Percentiles rank a stretch among this genome's conserved stretches.
phyloP scores from a whole-genome alignment of 345 rosid genomes.

The Acer saccharum region DNA sequence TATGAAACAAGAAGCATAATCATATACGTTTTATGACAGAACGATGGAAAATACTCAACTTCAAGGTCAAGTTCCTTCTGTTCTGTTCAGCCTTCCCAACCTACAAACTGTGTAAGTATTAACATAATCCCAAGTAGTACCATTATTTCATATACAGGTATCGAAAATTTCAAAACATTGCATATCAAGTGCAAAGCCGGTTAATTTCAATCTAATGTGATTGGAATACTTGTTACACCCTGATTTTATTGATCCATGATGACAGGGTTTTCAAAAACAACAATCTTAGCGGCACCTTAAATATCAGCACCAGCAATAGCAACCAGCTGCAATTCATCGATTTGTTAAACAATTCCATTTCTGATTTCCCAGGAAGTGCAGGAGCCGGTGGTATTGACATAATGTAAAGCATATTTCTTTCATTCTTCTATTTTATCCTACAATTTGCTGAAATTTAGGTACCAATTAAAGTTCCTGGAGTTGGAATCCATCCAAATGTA shows the following conservation, averaged over 20 bases:
- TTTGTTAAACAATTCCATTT: conserved; percentile 52
- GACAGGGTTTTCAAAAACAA: conserved; percentile 51
- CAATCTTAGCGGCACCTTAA: conserved; percentile 48
- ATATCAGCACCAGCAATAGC: conserved; percentile 47
- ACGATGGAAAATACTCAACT: conserved; percentile 59
- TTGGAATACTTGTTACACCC: not conserved
- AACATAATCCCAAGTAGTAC: not conserved
- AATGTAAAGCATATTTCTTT: conserved; percentile 26
- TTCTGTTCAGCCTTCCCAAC: conserved; percentile 50
- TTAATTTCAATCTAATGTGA: not conserved
- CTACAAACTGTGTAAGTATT: conserved; percentile 72
- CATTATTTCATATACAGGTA: not conserved
- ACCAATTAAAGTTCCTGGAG: not conserved
- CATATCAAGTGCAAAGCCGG: not conserved
- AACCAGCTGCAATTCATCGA: conserved; percentile 52
- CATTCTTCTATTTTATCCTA: not conserved
- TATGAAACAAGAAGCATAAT: not conserved
- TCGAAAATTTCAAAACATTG: not conserved
- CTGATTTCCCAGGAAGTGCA: conserved; percentile 9
- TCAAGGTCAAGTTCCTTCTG: conserved; percentile 51
- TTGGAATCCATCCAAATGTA: not conserved
- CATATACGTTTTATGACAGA: conserved; percentile 24
- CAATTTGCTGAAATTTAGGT: not conserved
- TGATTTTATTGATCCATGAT: conserved; percentile 2
- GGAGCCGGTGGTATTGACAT: conserved; percentile 41